Percentiles rank a stretch among this genome's conserved stretches.
Conservation (phyloP, 345 rosid genomes). For the Xanthoceras sorbifolium region DNA sequence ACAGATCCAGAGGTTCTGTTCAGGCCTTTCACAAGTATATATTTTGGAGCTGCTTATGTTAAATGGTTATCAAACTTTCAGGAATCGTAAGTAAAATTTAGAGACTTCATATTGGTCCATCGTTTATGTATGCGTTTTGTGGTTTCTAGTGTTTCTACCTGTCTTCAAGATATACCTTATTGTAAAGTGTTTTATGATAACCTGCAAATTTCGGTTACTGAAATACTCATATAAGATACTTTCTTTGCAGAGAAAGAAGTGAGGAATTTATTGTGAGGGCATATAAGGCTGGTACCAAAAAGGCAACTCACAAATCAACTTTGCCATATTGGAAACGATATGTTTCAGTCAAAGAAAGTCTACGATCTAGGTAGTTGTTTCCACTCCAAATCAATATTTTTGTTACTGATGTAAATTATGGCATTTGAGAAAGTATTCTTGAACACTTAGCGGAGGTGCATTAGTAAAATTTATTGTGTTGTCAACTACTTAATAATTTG, state of each 20-base stretch:
- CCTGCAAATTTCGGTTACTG: not conserved
- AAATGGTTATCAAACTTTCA: constrained; percentile 76
- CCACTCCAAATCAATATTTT: constrained; percentile 4
- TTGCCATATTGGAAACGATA: constrained; percentile 83
- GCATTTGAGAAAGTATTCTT: constrained; percentile 5
- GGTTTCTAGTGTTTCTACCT: constrained; percentile 6
- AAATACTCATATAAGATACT: constrained; percentile 19
- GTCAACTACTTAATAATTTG: constrained; percentile 1
- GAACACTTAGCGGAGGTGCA: not conserved
- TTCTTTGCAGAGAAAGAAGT: constrained; percentile 64
- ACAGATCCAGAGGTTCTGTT: constrained; percentile 65
- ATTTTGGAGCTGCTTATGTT: constrained; percentile 90
- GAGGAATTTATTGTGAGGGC: constrained; percentile 94
- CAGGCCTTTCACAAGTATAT: constrained; percentile 78
- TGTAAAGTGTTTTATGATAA: constrained; percentile 2
- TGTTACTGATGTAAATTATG: not conserved
- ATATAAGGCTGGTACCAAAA: constrained; percentile 74
- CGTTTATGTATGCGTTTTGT: not conserved
- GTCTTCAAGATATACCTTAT: constrained; percentile 5
- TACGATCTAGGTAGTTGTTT: constrained; percentile 62
- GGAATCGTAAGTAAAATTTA: constrained; percentile 46
- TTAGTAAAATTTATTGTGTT: not conserved
- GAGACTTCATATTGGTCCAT: not conserved
- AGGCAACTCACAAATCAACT: constrained; percentile 84
- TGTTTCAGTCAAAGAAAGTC: constrained; percentile 74